A percentile compares a stretch with the other conserved stretches of the same genome.
Conservation (phyloP, 495 filamentous ascomycete genomes). For the Echria macrotheca region DNA sequence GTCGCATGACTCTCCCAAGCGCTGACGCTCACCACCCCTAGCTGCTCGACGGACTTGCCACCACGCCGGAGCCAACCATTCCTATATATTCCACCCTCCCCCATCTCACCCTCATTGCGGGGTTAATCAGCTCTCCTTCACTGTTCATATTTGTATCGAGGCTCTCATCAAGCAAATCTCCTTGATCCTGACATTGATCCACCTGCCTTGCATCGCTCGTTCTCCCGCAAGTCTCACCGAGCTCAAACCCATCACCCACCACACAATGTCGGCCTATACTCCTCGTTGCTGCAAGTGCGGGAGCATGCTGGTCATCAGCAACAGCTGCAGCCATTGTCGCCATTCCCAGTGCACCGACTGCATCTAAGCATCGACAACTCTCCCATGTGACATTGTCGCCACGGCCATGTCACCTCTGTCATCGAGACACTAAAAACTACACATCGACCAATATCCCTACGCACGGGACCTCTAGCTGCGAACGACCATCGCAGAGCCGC, state of each 20-base stretch:
- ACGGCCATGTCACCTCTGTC: background rate
- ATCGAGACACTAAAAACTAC: background rate
- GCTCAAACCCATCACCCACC: background rate
- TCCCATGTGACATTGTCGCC: background rate
- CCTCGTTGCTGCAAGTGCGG: conserved; percentile 46
- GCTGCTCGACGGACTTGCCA: background rate
- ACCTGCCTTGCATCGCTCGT: no score
- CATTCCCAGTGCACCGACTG: conserved; percentile 41
- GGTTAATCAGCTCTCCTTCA: background rate
- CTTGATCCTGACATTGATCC: no score
- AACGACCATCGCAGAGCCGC: no score
- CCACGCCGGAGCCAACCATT: background rate
- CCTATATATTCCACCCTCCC: conserved; percentile 3
- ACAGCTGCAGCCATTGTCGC: conserved; percentile 36
- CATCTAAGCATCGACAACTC: conserved; percentile 20
- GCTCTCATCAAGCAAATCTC: no score
- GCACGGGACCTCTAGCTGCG: no score
- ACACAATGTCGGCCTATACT: conserved; percentile 31
- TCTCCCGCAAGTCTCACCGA: no score
- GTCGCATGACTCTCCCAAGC: conserved; percentile 7
- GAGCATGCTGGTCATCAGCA: conserved; percentile 45
- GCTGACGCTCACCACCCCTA: conserved; percentile 5
- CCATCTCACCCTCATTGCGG: conserved; percentile 3
- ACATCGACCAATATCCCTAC: no score
- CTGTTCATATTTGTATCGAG: no score